Evolutionary conservation across 2,329 filamentous ascomycete species (phyloP).

Genomic region (Didymella pinodella): DNA sequence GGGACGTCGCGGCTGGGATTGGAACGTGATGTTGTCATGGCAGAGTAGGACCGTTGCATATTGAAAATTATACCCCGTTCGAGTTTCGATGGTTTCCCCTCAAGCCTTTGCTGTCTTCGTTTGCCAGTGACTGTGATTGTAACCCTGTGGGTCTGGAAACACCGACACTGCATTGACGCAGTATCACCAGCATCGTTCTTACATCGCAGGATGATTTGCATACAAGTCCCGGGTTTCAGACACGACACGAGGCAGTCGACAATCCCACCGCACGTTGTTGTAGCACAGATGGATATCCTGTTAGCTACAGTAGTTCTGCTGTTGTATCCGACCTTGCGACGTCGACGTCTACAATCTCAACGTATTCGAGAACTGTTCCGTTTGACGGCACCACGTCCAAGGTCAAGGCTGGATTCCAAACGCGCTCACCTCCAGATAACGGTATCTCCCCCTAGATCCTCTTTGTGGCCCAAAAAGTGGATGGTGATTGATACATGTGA

Average conservation of each 20-base stretch:
- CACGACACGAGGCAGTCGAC: no score
- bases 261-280: no score
- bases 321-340: no score
- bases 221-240: no score
- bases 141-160: not conserved
- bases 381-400: not conserved
- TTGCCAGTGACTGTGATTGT: not conserved
- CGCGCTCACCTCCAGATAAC: not conserved
- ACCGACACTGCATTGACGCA: not conserved
- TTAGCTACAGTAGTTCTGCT: no score
- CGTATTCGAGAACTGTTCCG: not conserved
- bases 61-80: slow-evolving; percentile 24
- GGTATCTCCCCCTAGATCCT: not conserved
- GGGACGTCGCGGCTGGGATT: slow-evolving; percentile 33
- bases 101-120: not conserved
- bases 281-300: no score
- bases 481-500: not conserved
- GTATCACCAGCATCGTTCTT: not conserved
- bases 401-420: not conserved
- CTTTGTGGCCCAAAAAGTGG: not conserved
- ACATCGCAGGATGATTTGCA: no score
- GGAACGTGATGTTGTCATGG: slow-evolving; percentile 44
- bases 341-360: no score
- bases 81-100: not conserved
- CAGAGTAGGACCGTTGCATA: slow-evolving; percentile 29